Conservation (phyloP, 2,329 filamentous ascomycete species). For the Aspergillus jensenii region DNA sequence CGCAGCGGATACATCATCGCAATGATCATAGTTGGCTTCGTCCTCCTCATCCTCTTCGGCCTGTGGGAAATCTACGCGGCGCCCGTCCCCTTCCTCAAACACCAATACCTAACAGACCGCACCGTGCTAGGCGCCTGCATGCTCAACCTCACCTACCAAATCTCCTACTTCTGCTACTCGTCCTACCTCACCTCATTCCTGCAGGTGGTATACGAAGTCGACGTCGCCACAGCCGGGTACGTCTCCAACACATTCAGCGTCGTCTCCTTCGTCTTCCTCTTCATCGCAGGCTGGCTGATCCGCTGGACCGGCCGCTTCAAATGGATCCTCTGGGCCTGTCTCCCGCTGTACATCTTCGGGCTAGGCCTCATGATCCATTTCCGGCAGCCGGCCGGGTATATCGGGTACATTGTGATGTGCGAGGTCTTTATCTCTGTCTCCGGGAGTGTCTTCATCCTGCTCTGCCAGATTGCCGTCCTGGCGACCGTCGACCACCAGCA, state of each 20-base stretch:
- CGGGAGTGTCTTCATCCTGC: conserved; percentile 55
- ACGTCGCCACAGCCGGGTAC: conserved; percentile 34
- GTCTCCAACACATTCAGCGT: conserved; percentile 54
- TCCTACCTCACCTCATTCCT: conserved; percentile 24
- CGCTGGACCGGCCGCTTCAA: conserved; percentile 55
- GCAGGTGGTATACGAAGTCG: conserved; percentile 25
- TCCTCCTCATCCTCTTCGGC: conserved; percentile 53
- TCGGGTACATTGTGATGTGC: conserved; percentile 59
- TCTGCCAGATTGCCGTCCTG: conserved; percentile 56
- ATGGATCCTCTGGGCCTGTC: conserved; percentile 53
- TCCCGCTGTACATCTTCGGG: conserved; percentile 55
- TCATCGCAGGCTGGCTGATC: conserved; percentile 54
- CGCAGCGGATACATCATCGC: conserved; percentile 47
- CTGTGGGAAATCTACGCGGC: conserved; percentile 55
- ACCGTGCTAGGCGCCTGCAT: conserved; percentile 21
- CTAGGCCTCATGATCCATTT: conserved; percentile 59
- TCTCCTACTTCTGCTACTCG: conserved; percentile 22
- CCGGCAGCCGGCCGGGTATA: conserved; percentile 45
- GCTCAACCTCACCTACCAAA: conserved; percentile 28
- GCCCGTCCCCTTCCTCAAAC: conserved; percentile 55
- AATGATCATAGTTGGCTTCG: conserved; percentile 54
- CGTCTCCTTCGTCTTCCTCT: conserved; percentile 55
- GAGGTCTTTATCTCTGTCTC: conserved; percentile 60
- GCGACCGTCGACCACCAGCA: conserved; percentile 56
- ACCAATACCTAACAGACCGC: conserved; percentile 42